These are phyloP conservation scores for Luvunga scandens DNA, from an alignment of 345 rosid genomes.

Conservation along the genomic window DNA sequence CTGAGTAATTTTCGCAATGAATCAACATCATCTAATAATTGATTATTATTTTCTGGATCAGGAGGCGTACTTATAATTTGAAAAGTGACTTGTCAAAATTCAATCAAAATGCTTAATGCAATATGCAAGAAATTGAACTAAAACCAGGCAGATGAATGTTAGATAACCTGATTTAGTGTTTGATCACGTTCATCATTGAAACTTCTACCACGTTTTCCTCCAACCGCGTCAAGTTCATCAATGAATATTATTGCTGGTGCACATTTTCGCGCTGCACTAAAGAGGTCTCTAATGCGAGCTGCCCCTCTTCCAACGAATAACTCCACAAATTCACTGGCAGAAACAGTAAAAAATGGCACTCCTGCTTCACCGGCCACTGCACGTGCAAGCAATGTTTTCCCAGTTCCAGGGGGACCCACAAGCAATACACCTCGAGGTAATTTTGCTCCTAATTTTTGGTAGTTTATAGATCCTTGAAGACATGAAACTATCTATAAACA, in stretches of 20 bases:
- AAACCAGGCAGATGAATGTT: constrained; percentile 4
- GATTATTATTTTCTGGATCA: background rate
- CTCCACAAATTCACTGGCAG: constrained; percentile 98
- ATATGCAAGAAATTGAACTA: background rate
- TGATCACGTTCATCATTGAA: constrained; percentile 97
- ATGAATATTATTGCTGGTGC: constrained; percentile 91
- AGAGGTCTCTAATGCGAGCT: constrained; percentile 90
- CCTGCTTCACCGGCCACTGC: constrained; percentile 98
- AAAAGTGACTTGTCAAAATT: background rate
- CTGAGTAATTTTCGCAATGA: background rate
- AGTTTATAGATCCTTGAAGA: constrained; percentile 88
- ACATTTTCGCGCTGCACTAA: constrained; percentile 70
- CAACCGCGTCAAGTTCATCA: constrained; percentile 97
- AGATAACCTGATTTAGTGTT: constrained; percentile 80
- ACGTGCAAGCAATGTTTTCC: constrained; percentile 92
- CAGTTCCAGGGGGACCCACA: constrained; percentile 97
- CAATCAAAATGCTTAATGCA: background rate
- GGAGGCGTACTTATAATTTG: background rate
- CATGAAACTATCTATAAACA: constrained; percentile 81
- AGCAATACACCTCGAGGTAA: constrained; percentile 88
- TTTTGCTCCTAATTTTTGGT: constrained; percentile 81
- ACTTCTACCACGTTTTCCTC: constrained; percentile 96
- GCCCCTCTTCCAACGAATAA: constrained; percentile 99
- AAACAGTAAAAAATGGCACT: constrained; percentile 88
- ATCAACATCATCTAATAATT: background rate